Percentiles rank a stretch among this genome's conserved stretches.
These are phyloP conservation scores for Guadua angustifolia DNA, from an alignment of 176 grass and related monocot species.

Conservation along the genomic window DNA sequence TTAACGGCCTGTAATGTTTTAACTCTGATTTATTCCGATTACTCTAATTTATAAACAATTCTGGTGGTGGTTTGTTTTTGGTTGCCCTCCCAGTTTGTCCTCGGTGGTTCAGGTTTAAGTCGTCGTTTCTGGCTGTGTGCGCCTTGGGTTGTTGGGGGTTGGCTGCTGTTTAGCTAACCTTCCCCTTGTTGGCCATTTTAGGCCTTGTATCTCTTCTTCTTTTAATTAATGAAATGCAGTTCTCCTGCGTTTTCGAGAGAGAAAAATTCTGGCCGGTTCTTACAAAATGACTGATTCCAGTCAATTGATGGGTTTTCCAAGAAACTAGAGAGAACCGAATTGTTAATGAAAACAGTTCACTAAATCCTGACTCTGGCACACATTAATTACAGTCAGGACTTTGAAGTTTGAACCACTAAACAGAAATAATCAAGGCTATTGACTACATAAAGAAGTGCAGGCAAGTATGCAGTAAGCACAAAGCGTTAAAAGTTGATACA, in stretches of 20 bases:
- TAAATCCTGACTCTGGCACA: conserved; percentile 19
- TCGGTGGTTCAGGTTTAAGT: no score
- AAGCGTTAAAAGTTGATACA: neutral
- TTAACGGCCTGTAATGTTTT: neutral
- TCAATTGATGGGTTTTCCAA: conserved; percentile 8
- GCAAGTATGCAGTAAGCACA: neutral
- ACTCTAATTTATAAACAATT: neutral
- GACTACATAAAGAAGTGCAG: neutral
- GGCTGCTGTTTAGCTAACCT: no score
- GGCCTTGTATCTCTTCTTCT: no score
- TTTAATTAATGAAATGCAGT: no score
- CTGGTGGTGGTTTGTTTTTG: no score
- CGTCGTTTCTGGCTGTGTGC: no score
- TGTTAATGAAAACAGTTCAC: conserved; percentile 12
- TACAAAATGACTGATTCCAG: neutral
- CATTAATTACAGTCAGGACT: conserved; percentile 7
- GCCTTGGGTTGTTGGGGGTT: no score
- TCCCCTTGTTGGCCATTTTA: no score
- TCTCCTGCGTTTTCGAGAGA: no score
- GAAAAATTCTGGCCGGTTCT: neutral
- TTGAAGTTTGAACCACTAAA: conserved; percentile 32
- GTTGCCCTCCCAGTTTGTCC: no score
- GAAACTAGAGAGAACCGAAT: conserved; percentile 3
- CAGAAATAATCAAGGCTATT: neutral
- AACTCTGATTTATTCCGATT: conserved; percentile 4